Percentiles rank a stretch among this genome's conserved stretches.
phyloP scores from a whole-genome alignment of 2,329 filamentous ascomycete species.

The Calonectria fujianensis region DNA sequence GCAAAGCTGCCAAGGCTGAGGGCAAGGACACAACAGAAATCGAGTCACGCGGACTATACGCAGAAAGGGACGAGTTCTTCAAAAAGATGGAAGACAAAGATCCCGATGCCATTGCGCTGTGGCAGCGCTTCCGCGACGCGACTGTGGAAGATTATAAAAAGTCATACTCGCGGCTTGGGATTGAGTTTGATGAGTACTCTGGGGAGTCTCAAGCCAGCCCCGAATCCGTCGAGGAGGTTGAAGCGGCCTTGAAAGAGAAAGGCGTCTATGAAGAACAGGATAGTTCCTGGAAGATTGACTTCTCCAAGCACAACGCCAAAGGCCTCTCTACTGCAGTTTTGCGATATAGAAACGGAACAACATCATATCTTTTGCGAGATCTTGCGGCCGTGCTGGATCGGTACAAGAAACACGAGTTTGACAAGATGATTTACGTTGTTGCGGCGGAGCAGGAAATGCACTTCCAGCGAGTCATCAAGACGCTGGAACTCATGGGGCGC shows the following conservation, averaged over 20 bases:
- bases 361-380: conserved; percentile 78
- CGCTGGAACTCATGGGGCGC: conserved; percentile 61
- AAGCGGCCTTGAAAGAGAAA: conserved; percentile 74
- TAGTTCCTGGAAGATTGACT: conserved; percentile 81
- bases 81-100: conserved; percentile 76
- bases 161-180: conserved; percentile 73
- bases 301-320: conserved; percentile 82
- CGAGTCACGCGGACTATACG: conserved; percentile 62
- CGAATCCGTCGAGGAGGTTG: conserved; percentile 75
- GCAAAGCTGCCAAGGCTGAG: conserved; percentile 66
- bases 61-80: conserved; percentile 73
- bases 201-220: conserved; percentile 77
- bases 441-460: conserved; percentile 83
- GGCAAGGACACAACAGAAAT: conserved; percentile 62
- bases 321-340: conserved; percentile 81
- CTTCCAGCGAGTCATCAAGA: conserved; percentile 82
- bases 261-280: conserved; percentile 79
- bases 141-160: conserved; percentile 73
- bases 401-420: conserved; percentile 76
- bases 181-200: conserved; percentile 76
- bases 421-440: conserved; percentile 88
- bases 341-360: conserved; percentile 71
- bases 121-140: conserved; percentile 72
- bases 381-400: conserved; percentile 82
- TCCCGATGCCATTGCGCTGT: conserved; percentile 70